phyloP scores from a whole-genome alignment of 2,329 filamentous ascomycete genomes.

The Claviceps pazoutovae region DNA sequence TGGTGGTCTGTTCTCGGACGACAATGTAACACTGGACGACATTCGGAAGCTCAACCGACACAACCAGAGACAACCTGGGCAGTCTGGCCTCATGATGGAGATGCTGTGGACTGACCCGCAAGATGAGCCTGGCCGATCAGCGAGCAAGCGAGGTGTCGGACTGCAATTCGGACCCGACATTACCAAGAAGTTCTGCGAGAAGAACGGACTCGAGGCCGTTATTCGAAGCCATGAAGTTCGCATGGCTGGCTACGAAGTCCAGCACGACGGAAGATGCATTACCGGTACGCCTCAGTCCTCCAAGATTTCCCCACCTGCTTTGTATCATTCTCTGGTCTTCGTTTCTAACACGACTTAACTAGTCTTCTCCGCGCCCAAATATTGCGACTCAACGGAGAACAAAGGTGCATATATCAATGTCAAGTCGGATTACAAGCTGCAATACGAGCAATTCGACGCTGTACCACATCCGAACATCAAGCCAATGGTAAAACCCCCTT shows the following conservation, averaged over 20 bases:
- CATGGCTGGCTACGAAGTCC: conserved; percentile 98
- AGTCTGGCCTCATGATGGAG: conserved; percentile 97
- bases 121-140: conserved; percentile 67
- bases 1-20: conserved; percentile 90
- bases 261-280: conserved; percentile 90
- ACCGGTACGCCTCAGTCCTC: conserved; percentile 45
- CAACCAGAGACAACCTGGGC: conserved; percentile 81
- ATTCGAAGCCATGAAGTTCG: conserved; percentile 96
- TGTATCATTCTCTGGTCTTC: conserved; percentile 13
- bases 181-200: conserved; percentile 92
- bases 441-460: conserved; percentile 88
- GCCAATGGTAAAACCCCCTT: conserved; percentile 54
- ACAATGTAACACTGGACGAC: conserved; percentile 82
- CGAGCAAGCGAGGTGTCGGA: conserved; percentile 92
- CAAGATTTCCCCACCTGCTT: neutral
- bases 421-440: conserved; percentile 76
- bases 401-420: conserved; percentile 98
- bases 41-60: conserved; percentile 88
- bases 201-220: conserved; percentile 84
- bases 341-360: conserved; percentile 3
- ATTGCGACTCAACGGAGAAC: conserved; percentile 96
- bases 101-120: conserved; percentile 99
- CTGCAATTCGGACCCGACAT: conserved; percentile 95
- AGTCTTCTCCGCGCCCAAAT: conserved; percentile 95
- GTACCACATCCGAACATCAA: conserved; percentile 92